phyloP scores from a whole-genome alignment of 257 asterid genomes.

The Fraxinus anomala region DNA sequence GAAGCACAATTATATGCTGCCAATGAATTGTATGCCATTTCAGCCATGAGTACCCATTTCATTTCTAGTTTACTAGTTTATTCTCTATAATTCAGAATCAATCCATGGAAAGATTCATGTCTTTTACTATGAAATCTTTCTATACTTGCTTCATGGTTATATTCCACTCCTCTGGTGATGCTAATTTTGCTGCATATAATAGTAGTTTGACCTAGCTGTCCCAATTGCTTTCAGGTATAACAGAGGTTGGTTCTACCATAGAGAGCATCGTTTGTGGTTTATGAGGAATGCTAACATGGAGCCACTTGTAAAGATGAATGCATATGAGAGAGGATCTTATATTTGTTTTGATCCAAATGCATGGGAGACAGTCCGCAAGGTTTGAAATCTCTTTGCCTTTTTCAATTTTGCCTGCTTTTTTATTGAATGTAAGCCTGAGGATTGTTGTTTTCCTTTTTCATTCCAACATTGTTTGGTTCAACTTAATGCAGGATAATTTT shows the following conservation, averaged over 20 bases:
- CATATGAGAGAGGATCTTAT: slow-evolving; percentile 86
- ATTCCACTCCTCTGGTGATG: slow-evolving; percentile 6
- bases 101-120: neutral
- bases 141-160: slow-evolving; percentile 12
- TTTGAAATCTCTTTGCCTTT: slow-evolving; percentile 26
- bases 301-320: slow-evolving; percentile 74
- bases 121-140: slow-evolving; percentile 12
- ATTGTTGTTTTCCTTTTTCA: neutral
- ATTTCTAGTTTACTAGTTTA: slow-evolving; percentile 10
- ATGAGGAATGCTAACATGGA: slow-evolving; percentile 75
- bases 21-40: slow-evolving; percentile 77
- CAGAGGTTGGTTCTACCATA: slow-evolving; percentile 92
- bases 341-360: slow-evolving; percentile 92
- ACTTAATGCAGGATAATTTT: slow-evolving; percentile 84
- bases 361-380: slow-evolving; percentile 99
- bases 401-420: neutral
- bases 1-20: slow-evolving; percentile 94
- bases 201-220: slow-evolving; percentile 16
- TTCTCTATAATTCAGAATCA: neutral
- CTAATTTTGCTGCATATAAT: slow-evolving; percentile 15
- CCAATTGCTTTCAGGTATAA: slow-evolving; percentile 62
- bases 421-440: neutral
- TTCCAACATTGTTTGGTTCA: slow-evolving; percentile 13
- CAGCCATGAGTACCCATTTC: slow-evolving; percentile 2
- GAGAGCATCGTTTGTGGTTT: slow-evolving; percentile 71